Conservation (phyloP, 2,329 filamentous ascomycete genomes). For the Fusarium bactridioides region DNA sequence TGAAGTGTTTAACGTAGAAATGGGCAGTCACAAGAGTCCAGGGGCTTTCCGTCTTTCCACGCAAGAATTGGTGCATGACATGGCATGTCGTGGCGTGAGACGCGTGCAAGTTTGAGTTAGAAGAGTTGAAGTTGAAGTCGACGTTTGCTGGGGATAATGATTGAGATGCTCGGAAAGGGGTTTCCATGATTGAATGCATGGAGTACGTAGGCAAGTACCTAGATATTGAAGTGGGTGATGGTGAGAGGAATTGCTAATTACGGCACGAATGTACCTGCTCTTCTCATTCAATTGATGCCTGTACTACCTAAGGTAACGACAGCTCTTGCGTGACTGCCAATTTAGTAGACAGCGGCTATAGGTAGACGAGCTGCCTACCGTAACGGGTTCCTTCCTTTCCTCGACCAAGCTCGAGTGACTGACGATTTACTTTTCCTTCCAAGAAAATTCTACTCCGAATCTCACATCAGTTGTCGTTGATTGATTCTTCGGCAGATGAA, state of each 20-base stretch:
- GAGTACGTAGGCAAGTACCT: neutral
- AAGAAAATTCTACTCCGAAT: neutral
- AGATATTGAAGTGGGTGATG: neutral
- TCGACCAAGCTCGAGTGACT: neutral
- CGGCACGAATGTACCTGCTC: neutral
- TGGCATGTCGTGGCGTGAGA: slow-evolving; percentile 14
- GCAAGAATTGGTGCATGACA: slow-evolving; percentile 13
- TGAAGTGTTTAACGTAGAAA: slow-evolving; percentile 4
- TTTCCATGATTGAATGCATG: neutral
- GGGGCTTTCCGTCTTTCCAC: slow-evolving; percentile 26
- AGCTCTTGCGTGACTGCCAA: slow-evolving; percentile 2
- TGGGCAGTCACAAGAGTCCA: slow-evolving; percentile 13
- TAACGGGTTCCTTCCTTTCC: neutral
- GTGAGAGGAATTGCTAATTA: neutral
- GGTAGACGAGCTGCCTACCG: neutral
- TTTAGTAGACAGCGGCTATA: neutral
- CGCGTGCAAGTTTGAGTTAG: slow-evolving; percentile 18
- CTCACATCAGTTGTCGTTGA: neutral
- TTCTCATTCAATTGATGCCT: neutral
- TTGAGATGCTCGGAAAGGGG: neutral
- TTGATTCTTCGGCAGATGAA: neutral
- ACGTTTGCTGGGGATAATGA: neutral
- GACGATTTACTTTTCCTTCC: neutral
- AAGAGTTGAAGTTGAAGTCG: neutral
- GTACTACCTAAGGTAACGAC: neutral